Conservation (phyloP, 2,329 filamentous ascomycete species). For the Emergomyces orientalis region DNA sequence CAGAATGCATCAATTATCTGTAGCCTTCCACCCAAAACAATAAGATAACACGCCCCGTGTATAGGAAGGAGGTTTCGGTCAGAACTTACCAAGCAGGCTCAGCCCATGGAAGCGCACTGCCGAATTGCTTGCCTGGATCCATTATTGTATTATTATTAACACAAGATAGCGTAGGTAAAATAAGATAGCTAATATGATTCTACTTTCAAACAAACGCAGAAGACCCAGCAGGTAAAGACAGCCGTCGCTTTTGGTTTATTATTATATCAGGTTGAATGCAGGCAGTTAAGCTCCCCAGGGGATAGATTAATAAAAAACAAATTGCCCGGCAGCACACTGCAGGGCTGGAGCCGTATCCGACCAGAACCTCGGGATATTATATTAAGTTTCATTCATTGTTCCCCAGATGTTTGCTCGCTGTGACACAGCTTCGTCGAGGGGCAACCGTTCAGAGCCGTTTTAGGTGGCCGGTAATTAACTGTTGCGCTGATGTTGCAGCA, state of each 20-base stretch:
- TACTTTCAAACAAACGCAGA: neutral
- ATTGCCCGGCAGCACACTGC: neutral
- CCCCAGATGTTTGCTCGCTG: neutral
- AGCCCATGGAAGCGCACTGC: conserved; percentile 5
- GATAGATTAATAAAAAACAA: too few relatives aligned
- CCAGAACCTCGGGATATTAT: neutral
- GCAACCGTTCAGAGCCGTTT: neutral
- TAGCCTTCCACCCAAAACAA: neutral
- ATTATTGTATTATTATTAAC: conserved; percentile 1
- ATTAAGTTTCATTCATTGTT: neutral
- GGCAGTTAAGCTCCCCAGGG: too few relatives aligned
- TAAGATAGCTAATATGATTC: neutral
- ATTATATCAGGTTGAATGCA: neutral
- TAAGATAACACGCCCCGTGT: neutral
- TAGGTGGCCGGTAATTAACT: too few relatives aligned
- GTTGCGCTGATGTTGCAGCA: too few relatives aligned
- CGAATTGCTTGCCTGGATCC: conserved; percentile 1
- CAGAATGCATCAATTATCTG: neutral
- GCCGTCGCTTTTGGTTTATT: neutral
- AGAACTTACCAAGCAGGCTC: conserved; percentile 2
- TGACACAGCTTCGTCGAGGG: neutral
- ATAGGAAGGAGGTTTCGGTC: neutral
- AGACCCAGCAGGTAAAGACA: neutral
- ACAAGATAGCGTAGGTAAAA: too few relatives aligned
- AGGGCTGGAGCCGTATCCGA: neutral